Conservation (phyloP, 306 rosid species). For the Ochetophila trinervis region DNA sequence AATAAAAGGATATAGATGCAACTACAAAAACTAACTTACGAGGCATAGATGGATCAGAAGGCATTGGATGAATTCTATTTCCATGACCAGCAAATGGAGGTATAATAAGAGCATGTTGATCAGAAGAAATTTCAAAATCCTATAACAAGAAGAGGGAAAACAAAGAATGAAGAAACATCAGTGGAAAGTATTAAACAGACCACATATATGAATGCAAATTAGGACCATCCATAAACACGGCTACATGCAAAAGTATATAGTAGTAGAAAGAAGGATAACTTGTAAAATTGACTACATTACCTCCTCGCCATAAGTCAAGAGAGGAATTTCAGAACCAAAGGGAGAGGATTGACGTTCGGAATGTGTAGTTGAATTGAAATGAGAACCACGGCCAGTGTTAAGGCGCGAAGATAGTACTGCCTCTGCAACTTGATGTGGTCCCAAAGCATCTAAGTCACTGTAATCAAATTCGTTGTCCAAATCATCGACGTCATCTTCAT, state of each 20-base stretch:
- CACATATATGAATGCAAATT: background rate
- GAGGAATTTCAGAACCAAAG: constrained; percentile 73
- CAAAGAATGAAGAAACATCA: constrained; percentile 3
- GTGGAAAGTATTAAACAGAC: background rate
- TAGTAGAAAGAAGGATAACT: background rate
- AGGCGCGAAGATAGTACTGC: constrained; percentile 43
- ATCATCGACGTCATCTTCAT: constrained; percentile 90
- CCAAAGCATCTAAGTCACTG: constrained; percentile 45
- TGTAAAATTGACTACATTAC: constrained; percentile 31
- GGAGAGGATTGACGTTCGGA: constrained; percentile 58
- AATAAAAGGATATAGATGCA: constrained; percentile 3
- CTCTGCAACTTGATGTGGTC: constrained; percentile 39
- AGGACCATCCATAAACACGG: constrained; percentile 1
- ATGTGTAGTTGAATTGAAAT: constrained; percentile 36
- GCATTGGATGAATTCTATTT: constrained; percentile 67
- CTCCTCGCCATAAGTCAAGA: constrained; percentile 93
- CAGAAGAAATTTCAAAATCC: constrained; percentile 84
- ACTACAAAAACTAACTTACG: constrained; percentile 40
- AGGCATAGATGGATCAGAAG: constrained; percentile 64
- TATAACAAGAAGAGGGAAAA: constrained; percentile 22
- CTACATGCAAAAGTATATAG: background rate
- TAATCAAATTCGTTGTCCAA: constrained; percentile 86
- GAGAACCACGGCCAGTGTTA: constrained; percentile 49
- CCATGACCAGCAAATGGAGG: constrained; percentile 74
- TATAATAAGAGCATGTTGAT: constrained; percentile 78